Conservation (phyloP, 2,329 filamentous ascomycete genomes). For the Aspergillus sp. region DNA sequence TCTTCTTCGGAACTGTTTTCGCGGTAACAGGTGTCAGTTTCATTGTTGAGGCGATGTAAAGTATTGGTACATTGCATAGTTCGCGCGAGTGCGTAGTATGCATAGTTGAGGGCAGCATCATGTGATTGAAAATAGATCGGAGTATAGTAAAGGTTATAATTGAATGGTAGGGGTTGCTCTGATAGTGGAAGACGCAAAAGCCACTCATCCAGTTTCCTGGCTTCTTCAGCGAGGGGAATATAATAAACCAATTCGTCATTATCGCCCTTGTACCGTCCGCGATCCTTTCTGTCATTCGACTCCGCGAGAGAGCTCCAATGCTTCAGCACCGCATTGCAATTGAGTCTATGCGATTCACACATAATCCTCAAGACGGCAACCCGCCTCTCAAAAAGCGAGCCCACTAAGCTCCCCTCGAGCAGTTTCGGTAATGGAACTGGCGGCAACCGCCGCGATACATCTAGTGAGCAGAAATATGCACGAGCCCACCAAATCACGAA, state of each 20-base stretch:
- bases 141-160: background rate
- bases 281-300: background rate
- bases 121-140: conserved; percentile 11
- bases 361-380: conserved; percentile 14
- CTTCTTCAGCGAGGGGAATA: background rate
- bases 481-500: conserved; percentile 22
- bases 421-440: conserved; percentile 6
- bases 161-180: conserved; percentile 8
- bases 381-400: conserved; percentile 10
- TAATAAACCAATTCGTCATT: background rate
- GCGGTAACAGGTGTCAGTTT: background rate
- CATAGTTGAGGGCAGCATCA: conserved; percentile 18
- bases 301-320: conserved; percentile 3
- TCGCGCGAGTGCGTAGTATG: conserved; percentile 16
- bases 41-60: conserved; percentile 2
- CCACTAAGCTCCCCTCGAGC: background rate
- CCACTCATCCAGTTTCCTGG: conserved; percentile 12
- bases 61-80: conserved; percentile 17
- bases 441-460: conserved; percentile 11
- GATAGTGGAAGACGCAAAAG: conserved; percentile 9
- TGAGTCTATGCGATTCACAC: conserved; percentile 19
- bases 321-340: conserved; percentile 4
- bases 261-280: background rate
- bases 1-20: conserved; percentile 4
- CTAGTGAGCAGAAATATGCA: conserved; percentile 16